phyloP scores from a whole-genome alignment of 805 yeast genomes.

The Candida dendrica region DNA sequence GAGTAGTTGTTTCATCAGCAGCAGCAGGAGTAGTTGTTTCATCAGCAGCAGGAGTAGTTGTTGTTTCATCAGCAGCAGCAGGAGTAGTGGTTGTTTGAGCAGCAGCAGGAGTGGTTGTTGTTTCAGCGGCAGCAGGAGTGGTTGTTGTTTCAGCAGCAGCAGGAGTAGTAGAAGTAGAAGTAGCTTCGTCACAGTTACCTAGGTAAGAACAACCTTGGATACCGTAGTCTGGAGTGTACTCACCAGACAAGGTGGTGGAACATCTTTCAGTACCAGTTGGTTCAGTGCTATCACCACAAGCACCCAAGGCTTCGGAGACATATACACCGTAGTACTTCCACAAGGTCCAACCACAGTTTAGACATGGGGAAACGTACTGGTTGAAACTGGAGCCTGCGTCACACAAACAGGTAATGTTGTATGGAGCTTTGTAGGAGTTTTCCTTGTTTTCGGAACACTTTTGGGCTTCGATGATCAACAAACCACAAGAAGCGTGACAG shows the following conservation, averaged over 20 bases:
- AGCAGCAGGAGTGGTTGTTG: not conserved
- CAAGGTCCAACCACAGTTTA: constrained; percentile 28
- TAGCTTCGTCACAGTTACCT: not conserved
- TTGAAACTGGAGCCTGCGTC: constrained; percentile 6
- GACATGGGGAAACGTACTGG: constrained; percentile 15
- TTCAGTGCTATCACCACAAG: constrained; percentile 13
- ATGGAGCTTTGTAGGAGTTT: constrained; percentile 5
- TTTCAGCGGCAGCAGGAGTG: not conserved
- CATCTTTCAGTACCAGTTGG: constrained; percentile 24
- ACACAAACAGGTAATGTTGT: constrained; percentile 11
- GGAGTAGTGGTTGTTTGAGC: not conserved
- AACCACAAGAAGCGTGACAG: constrained; percentile 25
- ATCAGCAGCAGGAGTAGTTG: not conserved
- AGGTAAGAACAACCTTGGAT: not conserved
- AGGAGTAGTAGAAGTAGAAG: not conserved
- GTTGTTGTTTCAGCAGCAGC: not conserved
- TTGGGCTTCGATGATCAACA: constrained; percentile 21
- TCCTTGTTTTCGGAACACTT: constrained; percentile 17
- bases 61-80: constrained; percentile 1
- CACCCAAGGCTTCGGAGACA: constrained; percentile 16
- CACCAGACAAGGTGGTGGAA: constrained; percentile 5
- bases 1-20: not conserved
- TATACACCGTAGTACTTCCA: constrained; percentile 21
- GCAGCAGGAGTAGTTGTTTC: constrained; percentile 4
- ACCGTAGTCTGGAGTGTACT: not conserved